Percentiles rank a stretch among this genome's conserved stretches.
Conservation (phyloP, 495 filamentous ascomycete species). For the Daldinia loculata region DNA sequence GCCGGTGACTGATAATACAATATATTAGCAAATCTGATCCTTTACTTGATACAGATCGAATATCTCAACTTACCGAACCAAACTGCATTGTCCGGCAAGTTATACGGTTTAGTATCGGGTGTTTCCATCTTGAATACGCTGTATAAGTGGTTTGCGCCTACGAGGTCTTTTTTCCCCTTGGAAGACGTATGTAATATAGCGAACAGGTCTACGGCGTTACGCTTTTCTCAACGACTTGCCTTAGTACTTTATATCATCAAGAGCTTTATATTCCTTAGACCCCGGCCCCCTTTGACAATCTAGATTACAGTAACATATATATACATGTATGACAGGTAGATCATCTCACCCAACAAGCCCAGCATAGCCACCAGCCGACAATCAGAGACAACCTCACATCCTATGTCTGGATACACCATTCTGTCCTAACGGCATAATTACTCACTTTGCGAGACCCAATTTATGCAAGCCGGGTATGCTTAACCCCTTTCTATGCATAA, state of each 20-base stretch:
- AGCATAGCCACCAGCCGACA: neutral
- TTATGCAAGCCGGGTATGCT: slow-evolving; percentile 16
- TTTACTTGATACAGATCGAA: neutral
- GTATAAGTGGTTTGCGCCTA: neutral
- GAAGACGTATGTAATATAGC: neutral
- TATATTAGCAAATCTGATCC: neutral
- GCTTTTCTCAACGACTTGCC: neutral
- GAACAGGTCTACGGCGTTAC: neutral
- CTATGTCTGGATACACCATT: neutral
- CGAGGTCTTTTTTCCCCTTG: neutral
- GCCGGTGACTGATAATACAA: slow-evolving; percentile 52
- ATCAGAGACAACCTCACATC: neutral
- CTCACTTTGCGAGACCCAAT: neutral
- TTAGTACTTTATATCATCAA: neutral
- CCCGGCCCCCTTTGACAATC: neutral
- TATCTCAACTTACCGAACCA: slow-evolving; percentile 57
- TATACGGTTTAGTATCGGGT: slow-evolving; percentile 50
- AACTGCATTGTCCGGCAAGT: slow-evolving; percentile 57
- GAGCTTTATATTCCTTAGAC: neutral
- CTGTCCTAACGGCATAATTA: neutral
- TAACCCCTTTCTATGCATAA: slow-evolving; percentile 33
- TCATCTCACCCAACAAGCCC: neutral
- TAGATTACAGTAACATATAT: neutral
- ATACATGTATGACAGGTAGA: neutral
- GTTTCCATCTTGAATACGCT: slow-evolving; percentile 38